A percentile compares a stretch with the other conserved stretches of the same genome.
phyloP scores from a whole-genome alignment of 495 filamentous ascomycete genomes.

The Xylaria flabelliformis region DNA sequence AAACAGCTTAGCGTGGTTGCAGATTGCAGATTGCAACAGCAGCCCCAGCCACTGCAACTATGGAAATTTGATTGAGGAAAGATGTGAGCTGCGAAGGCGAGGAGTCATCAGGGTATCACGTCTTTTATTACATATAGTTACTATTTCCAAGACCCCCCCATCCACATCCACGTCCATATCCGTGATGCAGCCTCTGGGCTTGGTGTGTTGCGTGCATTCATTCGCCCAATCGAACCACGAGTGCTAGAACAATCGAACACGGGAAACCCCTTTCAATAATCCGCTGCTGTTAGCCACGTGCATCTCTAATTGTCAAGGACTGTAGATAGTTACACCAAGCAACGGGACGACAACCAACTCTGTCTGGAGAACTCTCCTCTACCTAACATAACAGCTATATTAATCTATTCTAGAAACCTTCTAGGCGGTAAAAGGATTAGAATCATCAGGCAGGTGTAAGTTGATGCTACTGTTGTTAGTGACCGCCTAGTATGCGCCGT shows the following conservation, averaged over 20 bases:
- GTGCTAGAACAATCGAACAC: neutral
- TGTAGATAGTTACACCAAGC: neutral
- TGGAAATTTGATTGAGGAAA: conserved; percentile 6
- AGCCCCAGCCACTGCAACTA: conserved; percentile 16
- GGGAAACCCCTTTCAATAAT: neutral
- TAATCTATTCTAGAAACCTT: neutral
- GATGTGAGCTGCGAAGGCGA: conserved; percentile 6
- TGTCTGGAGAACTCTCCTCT: neutral
- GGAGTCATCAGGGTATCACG: conserved; percentile 26
- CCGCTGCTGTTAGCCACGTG: conserved; percentile 19
- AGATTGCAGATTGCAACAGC: conserved; percentile 22
- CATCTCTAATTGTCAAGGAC: conserved; percentile 9
- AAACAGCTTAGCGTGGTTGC: conserved; percentile 16
- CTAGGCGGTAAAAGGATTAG: neutral
- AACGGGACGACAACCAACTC: neutral
- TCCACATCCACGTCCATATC: conserved; percentile 2
- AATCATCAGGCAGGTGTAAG: conserved; percentile 2
- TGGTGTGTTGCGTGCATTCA: conserved; percentile 21
- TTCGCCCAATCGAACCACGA: neutral
- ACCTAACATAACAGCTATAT: neutral
- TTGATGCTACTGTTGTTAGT: neutral
- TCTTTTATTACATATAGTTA: neutral
- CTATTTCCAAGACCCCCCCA: neutral
- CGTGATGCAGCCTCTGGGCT: neutral
- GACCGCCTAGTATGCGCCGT: neutral